phyloP scores from a whole-genome alignment of 805 yeast species.

The Blastobotrys attinorum region DNA sequence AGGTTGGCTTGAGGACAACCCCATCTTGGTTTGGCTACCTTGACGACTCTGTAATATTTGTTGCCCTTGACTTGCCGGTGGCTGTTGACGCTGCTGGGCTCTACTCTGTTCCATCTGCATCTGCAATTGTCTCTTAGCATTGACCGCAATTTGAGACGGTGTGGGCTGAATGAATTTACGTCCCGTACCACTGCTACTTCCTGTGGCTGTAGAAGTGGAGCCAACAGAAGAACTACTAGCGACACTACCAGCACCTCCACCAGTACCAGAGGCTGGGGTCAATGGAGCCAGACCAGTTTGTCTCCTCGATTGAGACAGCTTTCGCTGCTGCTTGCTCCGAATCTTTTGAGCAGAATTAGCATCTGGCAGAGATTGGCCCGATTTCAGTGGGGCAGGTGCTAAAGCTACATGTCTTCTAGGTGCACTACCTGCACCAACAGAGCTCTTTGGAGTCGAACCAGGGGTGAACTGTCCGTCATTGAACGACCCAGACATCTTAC shows the following conservation, averaged over 20 bases:
- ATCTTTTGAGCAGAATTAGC: conserved; percentile 9
- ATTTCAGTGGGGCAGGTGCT: conserved; percentile 20
- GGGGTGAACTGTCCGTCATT: background rate
- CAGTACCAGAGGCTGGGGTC: background rate
- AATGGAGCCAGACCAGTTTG: too few species aligned
- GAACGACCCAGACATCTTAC: background rate
- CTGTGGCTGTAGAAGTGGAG: too few species aligned
- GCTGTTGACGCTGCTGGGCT: background rate
- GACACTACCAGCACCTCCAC: background rate
- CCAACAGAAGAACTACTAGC: too few species aligned
- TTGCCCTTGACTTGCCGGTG: too few species aligned
- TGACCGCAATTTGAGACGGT: background rate
- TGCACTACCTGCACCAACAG: background rate
- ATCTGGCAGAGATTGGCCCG: conserved; percentile 4
- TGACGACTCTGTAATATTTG: too few species aligned
- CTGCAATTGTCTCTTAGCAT: background rate
- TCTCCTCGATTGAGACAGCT: background rate
- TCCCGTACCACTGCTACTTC: background rate
- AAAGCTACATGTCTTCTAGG: conserved; percentile 7
- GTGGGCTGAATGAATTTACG: background rate
- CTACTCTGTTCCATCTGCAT: background rate
- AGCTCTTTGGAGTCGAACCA: background rate
- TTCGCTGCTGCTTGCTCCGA: conserved; percentile 9
- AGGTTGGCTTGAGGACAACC: background rate
- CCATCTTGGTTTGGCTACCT: background rate